A percentile compares a stretch with the other conserved stretches of the same genome.
These are phyloP conservation scores for Leishmania aethiopica DNA, from an alignment of 208 protist species.

Conservation along the genomic window DNA sequence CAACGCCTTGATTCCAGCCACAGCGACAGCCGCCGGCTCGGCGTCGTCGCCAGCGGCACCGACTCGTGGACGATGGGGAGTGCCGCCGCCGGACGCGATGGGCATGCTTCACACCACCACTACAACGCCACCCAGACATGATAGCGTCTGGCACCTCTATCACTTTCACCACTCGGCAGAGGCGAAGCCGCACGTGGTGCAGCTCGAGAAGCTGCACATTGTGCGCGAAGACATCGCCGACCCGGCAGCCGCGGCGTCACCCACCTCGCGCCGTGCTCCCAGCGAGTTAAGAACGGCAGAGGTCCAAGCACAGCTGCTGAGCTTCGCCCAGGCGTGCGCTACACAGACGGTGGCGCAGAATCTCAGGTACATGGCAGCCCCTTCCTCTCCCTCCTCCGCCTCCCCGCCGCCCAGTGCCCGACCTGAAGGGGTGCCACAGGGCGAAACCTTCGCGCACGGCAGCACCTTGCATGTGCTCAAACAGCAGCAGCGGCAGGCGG, in stretches of 20 bases:
- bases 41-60: background rate
- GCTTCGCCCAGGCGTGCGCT: constrained; percentile 24
- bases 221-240: constrained; percentile 5
- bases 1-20: constrained; percentile 19
- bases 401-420: background rate
- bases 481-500: constrained; percentile 11
- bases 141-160: constrained; percentile 20
- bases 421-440: background rate
- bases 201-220: constrained; percentile 24
- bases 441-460: background rate
- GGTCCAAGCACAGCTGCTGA: constrained; percentile 5
- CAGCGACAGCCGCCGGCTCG: background rate
- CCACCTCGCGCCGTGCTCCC: background rate
- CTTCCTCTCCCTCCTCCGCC: background rate
- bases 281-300: background rate
- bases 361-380: constrained; percentile 12
- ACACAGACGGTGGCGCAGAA: constrained; percentile 19
- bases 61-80: background rate
- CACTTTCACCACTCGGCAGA: constrained; percentile 30
- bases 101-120: background rate
- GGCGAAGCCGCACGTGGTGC: constrained; percentile 17
- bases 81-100: background rate
- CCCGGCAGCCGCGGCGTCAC: background rate
- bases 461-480: background rate
- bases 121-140: background rate